Conservation (phyloP, 306 rosid genomes). For the Fagus sylvatica region DNA sequence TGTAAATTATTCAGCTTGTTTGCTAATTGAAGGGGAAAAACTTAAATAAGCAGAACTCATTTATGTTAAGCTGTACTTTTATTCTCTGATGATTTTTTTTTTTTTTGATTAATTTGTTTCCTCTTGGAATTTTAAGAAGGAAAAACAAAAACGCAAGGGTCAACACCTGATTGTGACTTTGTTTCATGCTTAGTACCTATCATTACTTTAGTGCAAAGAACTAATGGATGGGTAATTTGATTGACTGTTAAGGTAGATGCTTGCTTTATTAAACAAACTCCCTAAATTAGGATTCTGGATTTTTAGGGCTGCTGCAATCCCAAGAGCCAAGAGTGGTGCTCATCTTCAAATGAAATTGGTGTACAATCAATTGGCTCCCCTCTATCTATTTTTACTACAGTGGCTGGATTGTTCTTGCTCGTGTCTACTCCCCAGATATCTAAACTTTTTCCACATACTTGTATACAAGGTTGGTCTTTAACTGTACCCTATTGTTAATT, state of each 20-base stretch:
- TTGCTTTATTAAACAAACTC: background rate
- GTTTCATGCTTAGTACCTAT: background rate
- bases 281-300: conserved; percentile 38
- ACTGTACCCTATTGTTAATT: conserved; percentile 5
- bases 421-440: conserved; percentile 72
- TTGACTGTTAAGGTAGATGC: conserved; percentile 4
- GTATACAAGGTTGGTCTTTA: conserved; percentile 70
- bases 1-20: conserved; percentile 1
- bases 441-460: conserved; percentile 76
- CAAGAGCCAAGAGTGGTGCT: conserved; percentile 77
- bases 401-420: conserved; percentile 94
- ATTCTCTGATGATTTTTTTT: background rate
- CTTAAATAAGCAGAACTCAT: background rate
- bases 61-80: background rate
- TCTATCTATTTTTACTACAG: conserved; percentile 72
- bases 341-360: conserved; percentile 89
- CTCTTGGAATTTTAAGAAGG: background rate
- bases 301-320: conserved; percentile 91
- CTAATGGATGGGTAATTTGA: background rate
- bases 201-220: background rate
- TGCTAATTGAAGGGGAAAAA: conserved; percentile 4
- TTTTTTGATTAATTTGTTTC: background rate
- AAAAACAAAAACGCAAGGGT: background rate
- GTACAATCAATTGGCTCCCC: conserved; percentile 80
- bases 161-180: background rate